Percentiles rank a stretch among this genome's conserved stretches.
Conservation (phyloP, 2,329 filamentous ascomycete genomes). For the Calonectria pseudoreteaudii region DNA sequence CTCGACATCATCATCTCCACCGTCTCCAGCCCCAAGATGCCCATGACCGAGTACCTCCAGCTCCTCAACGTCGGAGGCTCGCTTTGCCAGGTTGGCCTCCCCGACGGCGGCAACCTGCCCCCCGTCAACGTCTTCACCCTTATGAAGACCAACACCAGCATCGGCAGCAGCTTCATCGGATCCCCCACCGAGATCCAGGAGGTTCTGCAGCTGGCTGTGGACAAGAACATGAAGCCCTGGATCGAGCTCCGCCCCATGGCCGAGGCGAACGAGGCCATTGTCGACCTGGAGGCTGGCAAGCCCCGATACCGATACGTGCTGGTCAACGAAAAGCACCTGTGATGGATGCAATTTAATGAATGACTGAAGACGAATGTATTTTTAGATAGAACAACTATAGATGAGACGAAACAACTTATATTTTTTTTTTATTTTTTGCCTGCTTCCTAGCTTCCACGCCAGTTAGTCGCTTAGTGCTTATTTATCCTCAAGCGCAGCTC, state of each 20-base stretch:
- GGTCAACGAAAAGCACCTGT: conserved; percentile 52
- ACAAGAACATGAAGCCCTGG: conserved; percentile 69
- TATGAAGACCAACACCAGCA: conserved; percentile 45
- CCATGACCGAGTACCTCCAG: conserved; percentile 69
- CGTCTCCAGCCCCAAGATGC: conserved; percentile 67
- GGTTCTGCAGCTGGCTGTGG: conserved; percentile 69
- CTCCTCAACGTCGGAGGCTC: conserved; percentile 69
- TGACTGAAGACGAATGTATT: neutral
- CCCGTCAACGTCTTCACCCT: conserved; percentile 40
- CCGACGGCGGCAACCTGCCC: conserved; percentile 39
- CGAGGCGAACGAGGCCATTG: conserved; percentile 64
- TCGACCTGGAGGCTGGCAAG: conserved; percentile 67
- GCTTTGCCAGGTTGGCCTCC: conserved; percentile 70
- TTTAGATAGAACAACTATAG: neutral
- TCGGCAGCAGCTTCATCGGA: conserved; percentile 62
- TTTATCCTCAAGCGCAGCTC: neutral
- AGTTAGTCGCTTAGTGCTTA: neutral
- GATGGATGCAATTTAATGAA: conserved; percentile 4
- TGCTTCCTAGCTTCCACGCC: too few relatives aligned
- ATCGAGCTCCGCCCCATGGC: conserved; percentile 66
- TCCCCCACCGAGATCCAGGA: conserved; percentile 66
- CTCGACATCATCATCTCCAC: conserved; percentile 82
- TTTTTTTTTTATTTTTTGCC: too few relatives aligned
- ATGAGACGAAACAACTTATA: neutral
- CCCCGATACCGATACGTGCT: conserved; percentile 61